phyloP scores from a whole-genome alignment of 179 eudicot genomes.

The Heliamphora pulchella region DNA sequence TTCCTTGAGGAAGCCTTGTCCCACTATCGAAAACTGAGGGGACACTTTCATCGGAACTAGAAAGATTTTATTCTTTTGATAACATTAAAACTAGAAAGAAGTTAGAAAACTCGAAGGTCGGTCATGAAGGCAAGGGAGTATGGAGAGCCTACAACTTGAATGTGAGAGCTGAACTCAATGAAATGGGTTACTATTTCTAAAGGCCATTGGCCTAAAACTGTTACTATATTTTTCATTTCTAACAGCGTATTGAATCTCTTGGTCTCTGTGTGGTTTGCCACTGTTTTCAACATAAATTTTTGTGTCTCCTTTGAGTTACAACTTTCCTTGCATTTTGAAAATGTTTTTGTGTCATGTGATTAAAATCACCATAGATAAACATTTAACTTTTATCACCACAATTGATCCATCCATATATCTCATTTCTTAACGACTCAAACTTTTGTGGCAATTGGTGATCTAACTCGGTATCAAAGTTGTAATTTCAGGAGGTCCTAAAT shows the following conservation, averaged over 20 bases:
- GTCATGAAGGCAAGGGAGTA: background rate
- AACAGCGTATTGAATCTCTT: background rate
- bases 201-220: too few relatives aligned
- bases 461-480: too few relatives aligned
- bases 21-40: background rate
- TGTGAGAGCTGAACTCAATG: background rate
- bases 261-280: background rate
- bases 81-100: background rate
- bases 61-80: too few relatives aligned
- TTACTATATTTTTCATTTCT: background rate
- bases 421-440: too few relatives aligned
- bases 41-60: too few relatives aligned
- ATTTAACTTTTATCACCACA: too few relatives aligned
- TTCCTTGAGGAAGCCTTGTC: background rate
- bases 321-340: background rate
- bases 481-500: too few relatives aligned
- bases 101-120: background rate
- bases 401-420: too few relatives aligned
- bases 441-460: too few relatives aligned
- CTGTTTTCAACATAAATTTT: background rate
- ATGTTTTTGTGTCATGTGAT: too few relatives aligned
- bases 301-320: background rate
- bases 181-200: background rate
- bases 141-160: background rate
- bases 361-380: too few relatives aligned